Conservation (phyloP, 108 stramenopile genomes). For the Schizochytrium sp. region DNA sequence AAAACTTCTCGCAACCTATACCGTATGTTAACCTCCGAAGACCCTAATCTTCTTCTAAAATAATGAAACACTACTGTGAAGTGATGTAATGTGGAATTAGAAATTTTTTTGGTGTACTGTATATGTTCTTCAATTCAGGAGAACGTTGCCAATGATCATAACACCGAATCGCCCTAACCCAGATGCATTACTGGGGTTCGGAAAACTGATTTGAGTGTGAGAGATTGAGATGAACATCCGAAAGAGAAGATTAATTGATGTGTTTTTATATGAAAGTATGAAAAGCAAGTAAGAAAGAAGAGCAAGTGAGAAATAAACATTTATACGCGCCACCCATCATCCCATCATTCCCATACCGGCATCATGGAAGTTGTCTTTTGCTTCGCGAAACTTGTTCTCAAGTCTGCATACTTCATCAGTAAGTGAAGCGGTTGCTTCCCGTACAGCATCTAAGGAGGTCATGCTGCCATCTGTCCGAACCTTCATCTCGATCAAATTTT, state of each 20-base stretch:
- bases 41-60: slow-evolving; percentile 21
- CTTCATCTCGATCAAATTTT: slow-evolving; percentile 49
- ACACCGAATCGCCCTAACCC: not conserved
- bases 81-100: not conserved
- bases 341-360: not conserved
- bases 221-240: not conserved
- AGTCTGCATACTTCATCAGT: slow-evolving; percentile 20
- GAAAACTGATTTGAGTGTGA: not conserved
- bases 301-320: not conserved
- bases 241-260: not conserved
- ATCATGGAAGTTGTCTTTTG: not conserved
- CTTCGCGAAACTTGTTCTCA: slow-evolving; percentile 39
- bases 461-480: slow-evolving; percentile 4
- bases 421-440: not conserved
- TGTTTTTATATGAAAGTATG: not conserved
- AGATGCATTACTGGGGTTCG: not conserved
- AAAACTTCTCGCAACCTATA: slow-evolving; percentile 10
- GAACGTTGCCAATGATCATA: not conserved
- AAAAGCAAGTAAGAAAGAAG: not conserved
- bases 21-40: not conserved
- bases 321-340: not conserved
- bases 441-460: not conserved
- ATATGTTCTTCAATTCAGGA: not conserved
- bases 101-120: not conserved
- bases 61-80: not conserved